Evolutionary conservation across 2,329 filamentous ascomycete species (phyloP), one percentile per base, ranked within the genome.

Genomic region (Salinomyces thailandicus): DNA sequence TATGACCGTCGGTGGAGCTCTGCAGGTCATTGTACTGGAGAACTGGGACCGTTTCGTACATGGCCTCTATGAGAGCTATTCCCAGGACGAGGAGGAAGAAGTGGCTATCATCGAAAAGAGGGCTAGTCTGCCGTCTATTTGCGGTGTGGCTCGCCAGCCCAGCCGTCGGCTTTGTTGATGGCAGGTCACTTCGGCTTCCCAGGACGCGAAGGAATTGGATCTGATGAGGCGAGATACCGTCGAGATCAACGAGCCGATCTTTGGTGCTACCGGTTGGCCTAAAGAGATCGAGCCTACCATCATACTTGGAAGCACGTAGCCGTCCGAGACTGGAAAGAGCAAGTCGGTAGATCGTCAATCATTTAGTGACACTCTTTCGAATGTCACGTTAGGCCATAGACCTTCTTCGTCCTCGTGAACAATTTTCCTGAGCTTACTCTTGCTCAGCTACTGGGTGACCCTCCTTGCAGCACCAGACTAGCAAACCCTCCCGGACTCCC

Each of bases 401-500:
- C 20, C n/a, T n/a, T 26, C 9, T 4, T 9, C n/a, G 2, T 26
- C 4, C 22, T n/a, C 22, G n/a, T n/a, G n/a, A 2, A 9, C 22
- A 26, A 2, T 26, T 8, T 4, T 8, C 22, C 22, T 9, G 22
- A 8, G 22, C 9, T 26, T n/a, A 26, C n/a, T n/a, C n/a, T 26
- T n/a, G n/a, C n/a, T n/a, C n/a, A 26, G 22, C 22, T n/a, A 26
- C 16, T 17, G 7, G 15, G 31, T 12, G 31, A 41, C 31, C 30
- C 48, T 30, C 65, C 67, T 47, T 72, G 66, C 15, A 68, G 54
- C 43, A 56, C 62, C 44, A 74, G 36, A 41, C 58, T 63, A 45
- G 64, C 59, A 45, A 63, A 61, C 29, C 53, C 59, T 3, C 65
- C 64, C 5, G 71, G 17, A 34, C 59, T 54, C 12, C 72, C 73